Conservation (phyloP, 2,329 filamentous ascomycete species). For the Plectosphaerella plurivora region DNA sequence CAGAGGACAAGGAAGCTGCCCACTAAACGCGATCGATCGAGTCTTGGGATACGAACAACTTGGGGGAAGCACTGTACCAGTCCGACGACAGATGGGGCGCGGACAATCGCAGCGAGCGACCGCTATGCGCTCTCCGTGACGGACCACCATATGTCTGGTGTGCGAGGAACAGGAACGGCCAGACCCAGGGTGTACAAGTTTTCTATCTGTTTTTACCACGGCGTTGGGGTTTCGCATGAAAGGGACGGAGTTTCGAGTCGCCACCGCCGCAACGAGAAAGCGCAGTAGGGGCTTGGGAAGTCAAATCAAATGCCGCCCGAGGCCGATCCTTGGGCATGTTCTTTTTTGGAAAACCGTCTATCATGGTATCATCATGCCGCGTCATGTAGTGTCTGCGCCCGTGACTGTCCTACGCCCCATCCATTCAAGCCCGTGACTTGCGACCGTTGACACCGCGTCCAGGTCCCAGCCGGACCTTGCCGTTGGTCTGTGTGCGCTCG, state of each 20-base stretch:
- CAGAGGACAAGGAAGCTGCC: constrained; percentile 4
- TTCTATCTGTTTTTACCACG: background rate
- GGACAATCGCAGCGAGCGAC: no score
- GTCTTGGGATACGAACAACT: background rate
- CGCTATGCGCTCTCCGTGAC: no score
- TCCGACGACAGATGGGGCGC: no score
- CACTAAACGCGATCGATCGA: background rate
- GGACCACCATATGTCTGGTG: no score
- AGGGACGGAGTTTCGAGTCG: background rate
- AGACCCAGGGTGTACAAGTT: background rate
- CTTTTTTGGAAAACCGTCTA: constrained; percentile 4
- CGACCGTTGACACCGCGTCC: constrained; percentile 73
- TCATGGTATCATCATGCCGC: constrained; percentile 12
- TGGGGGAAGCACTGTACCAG: no score
- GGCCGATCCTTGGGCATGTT: background rate
- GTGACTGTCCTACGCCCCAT: background rate
- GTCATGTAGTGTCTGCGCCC: background rate
- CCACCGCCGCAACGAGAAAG: background rate
- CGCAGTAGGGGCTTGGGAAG: background rate
- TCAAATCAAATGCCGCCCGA: background rate
- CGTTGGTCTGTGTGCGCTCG: constrained; percentile 59
- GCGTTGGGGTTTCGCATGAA: background rate
- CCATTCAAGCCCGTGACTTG: constrained; percentile 1
- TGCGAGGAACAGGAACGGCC: background rate
- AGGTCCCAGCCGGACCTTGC: constrained; percentile 75